Evolutionary conservation across 2,329 filamentous ascomycete species (phyloP).

Genomic region (Camillea tinctor): DNA sequence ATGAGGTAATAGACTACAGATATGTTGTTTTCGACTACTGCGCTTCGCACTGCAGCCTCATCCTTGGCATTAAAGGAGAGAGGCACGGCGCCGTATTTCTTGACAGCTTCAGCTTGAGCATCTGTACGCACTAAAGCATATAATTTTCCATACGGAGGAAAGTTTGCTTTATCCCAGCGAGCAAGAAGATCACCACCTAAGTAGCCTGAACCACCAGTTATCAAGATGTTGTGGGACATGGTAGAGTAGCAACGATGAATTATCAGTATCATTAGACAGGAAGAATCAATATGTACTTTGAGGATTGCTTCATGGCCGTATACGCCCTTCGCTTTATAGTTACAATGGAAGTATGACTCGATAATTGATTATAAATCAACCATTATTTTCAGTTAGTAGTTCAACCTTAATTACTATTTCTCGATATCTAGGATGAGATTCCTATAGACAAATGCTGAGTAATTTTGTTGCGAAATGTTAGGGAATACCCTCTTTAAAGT

Average conservation of each 20-base stretch:
- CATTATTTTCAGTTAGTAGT: too few relatives aligned
- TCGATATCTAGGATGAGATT: too few relatives aligned
- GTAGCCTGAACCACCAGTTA: conserved; percentile 54
- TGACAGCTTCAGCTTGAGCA: conserved; percentile 44
- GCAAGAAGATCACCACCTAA: conserved; percentile 50
- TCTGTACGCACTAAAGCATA: conserved; percentile 47
- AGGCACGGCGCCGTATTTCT: conserved; percentile 42
- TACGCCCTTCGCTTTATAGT: too few relatives aligned
- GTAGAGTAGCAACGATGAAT: neutral
- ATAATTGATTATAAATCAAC: too few relatives aligned
- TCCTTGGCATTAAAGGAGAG: conserved; percentile 40
- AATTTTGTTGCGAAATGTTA: too few relatives aligned
- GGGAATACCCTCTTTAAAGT: too few relatives aligned
- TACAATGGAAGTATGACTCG: too few relatives aligned
- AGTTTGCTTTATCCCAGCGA: conserved; percentile 32
- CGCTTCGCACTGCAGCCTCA: conserved; percentile 32
- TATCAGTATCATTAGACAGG: neutral
- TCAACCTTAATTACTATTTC: too few relatives aligned
- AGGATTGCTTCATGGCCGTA: too few relatives aligned
- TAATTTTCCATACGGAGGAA: conserved; percentile 43
- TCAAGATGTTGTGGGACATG: conserved; percentile 41
- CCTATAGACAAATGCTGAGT: too few relatives aligned
- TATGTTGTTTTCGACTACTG: conserved; percentile 43
- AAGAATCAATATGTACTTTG: too few relatives aligned
- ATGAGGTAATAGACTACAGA: conserved; percentile 49